Base-by-base conservation (phyloP, 2,329 filamentous ascomycete genomes). In the Teratosphaeria epicoccoides region DNA sequence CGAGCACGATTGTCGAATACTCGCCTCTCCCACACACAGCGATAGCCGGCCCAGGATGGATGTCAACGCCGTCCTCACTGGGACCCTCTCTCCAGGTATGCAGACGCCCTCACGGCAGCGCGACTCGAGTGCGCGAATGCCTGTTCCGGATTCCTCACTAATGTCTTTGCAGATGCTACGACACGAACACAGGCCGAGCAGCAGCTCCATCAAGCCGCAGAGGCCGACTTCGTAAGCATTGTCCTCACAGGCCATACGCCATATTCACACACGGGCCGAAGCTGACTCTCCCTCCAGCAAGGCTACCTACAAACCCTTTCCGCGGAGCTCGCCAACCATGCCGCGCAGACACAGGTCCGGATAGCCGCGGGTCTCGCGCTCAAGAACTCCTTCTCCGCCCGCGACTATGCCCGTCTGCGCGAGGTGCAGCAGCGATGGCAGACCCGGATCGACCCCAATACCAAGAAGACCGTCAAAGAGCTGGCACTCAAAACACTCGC, bases 331-430 rank as follows among this genome's bases (percentile, higher is more conserved):
- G 89, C 90, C 68, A 95, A 96, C 73, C 91, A 97, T 67, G 79
- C 81, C 62, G 84, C 86, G 60, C 79, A 87, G 67, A 80, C 86
- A 59, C 81, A 88, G 68, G 93, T 96, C 68, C 86, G 93, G 78
- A 86, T 88, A 62, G 91, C 93, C 62, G 93, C 93, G 64, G 93
- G 90, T 82, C 82, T 98, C 63, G 91, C 93, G 62, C 78, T 98
- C 67, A 98, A 98, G 76, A 98, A 98, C 79, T 87, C 93, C 65
- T 97, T 98, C 76, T 88, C 88, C 67, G 87, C 90, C 66, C 86
- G 93, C 77, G 93, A 98, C 72, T 84, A 84, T 66, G 76, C 82
- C 65, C 85, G 89, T 67, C 83, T 95, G 73, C 85, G 87, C 67
- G 87, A 94, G 69, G 82, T 97, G 53, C 93, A 97, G 75, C 80